Evolutionary conservation across 2,329 filamentous ascomycete genomes (phyloP).

Genomic region (Sporothrix phasma): DNA sequence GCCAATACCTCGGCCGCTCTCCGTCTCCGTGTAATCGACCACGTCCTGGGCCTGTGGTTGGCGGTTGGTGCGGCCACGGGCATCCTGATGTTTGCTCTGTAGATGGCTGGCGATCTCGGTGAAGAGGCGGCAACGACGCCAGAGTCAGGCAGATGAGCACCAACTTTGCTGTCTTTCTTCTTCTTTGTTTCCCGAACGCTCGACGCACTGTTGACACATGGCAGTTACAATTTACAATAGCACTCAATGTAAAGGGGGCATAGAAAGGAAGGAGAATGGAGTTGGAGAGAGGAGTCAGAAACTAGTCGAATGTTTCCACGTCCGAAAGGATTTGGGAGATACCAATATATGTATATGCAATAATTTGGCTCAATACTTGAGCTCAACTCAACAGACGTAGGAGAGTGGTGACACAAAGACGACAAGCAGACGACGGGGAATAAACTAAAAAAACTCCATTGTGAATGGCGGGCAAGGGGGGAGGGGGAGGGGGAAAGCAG

Average conservation of each 20-base stretch:
- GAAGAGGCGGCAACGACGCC: not conserved
- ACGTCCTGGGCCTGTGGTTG: not conserved
- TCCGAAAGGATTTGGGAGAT: not conserved
- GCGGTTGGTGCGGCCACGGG: not conserved
- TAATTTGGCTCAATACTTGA: not conserved
- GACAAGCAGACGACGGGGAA: not conserved
- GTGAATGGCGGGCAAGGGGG: too few species aligned
- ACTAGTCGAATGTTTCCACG: too few species aligned
- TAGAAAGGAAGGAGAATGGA: not conserved
- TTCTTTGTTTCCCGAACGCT: too few species aligned
- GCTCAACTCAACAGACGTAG: not conserved
- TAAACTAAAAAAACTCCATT: not conserved
- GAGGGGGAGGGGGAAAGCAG: not conserved
- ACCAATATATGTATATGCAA: not conserved
- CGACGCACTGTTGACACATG: not conserved
- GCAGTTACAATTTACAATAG: not conserved
- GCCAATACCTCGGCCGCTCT: not conserved
- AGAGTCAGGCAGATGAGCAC: not conserved
- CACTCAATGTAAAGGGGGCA: not conserved
- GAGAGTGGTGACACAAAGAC: not conserved
- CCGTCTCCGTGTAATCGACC: not conserved
- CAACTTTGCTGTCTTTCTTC: too few species aligned
- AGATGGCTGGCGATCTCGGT: not conserved
- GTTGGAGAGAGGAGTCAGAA: too few species aligned
- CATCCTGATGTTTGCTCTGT: slow-evolving; percentile 10